These are phyloP conservation scores for Diplodia intermedia DNA, from an alignment of 2,329 filamentous ascomycete genomes.

Conservation along the genomic window DNA sequence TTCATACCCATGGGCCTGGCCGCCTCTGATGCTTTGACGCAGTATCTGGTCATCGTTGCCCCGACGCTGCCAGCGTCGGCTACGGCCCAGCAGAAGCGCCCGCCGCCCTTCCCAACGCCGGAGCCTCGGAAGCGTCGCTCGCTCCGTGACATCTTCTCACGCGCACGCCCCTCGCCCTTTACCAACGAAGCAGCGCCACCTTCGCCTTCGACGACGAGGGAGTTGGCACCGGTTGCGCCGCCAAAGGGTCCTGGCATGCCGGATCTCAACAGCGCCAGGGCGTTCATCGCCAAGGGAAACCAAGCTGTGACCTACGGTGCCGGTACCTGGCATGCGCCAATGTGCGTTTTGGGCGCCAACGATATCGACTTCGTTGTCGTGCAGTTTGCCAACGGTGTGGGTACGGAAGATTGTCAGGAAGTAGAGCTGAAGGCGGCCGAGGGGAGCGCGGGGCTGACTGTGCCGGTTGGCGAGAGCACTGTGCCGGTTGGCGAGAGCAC, in stretches of 20 bases:
- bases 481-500: slow-evolving; percentile 39
- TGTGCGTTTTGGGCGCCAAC: slow-evolving; percentile 79
- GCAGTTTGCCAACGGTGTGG: slow-evolving; percentile 86
- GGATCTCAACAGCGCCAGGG: slow-evolving; percentile 72
- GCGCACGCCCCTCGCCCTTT: slow-evolving; percentile 54
- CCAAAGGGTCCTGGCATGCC: slow-evolving; percentile 67
- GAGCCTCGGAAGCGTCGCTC: slow-evolving; percentile 39
- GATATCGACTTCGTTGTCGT: slow-evolving; percentile 86
- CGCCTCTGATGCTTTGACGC: slow-evolving; percentile 53
- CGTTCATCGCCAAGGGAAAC: slow-evolving; percentile 77
- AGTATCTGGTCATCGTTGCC: slow-evolving; percentile 88
- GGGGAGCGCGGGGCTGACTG: slow-evolving; percentile 44
- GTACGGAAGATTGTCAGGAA: slow-evolving; percentile 87
- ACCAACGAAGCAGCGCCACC: slow-evolving; percentile 58
- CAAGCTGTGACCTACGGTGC: slow-evolving; percentile 92
- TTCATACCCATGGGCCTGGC: slow-evolving; percentile 77
- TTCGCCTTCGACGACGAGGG: slow-evolving; percentile 41
- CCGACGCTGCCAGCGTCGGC: slow-evolving; percentile 65
- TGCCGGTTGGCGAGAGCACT: slow-evolving; percentile 43
- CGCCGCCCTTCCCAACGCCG: slow-evolving; percentile 54
- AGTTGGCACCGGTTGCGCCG: slow-evolving; percentile 31
- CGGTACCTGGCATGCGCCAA: slow-evolving; percentile 95
- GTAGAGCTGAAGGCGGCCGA: slow-evolving; percentile 55
- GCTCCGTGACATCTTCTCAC: slow-evolving; percentile 51
- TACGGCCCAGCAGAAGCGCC: slow-evolving; percentile 37